phyloP scores from a whole-genome alignment of 108 stramenopile genomes.

The Discostella stelligeroides region DNA sequence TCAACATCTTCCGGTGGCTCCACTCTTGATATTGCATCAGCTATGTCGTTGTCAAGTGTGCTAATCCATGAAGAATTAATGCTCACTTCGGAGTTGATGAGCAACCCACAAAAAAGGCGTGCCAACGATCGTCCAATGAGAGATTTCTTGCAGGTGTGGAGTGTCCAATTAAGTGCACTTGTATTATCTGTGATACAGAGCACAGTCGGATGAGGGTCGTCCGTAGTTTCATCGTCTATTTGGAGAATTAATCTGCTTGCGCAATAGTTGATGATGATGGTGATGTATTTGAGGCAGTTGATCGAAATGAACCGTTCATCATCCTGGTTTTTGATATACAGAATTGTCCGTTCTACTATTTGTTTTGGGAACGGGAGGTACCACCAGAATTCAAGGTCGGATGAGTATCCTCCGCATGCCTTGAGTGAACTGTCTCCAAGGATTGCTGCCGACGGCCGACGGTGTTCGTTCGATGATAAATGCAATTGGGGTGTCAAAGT shows the following conservation, averaged over 20 bases:
- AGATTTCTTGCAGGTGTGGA: slow-evolving; percentile 11
- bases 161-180: slow-evolving; percentile 17
- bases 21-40: slow-evolving; percentile 38
- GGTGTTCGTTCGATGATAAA: slow-evolving; percentile 13
- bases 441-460: slow-evolving; percentile 1
- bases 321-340: not conserved
- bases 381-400: slow-evolving; percentile 11
- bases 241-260: slow-evolving; percentile 7
- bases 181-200: slow-evolving; percentile 14
- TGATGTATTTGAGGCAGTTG: slow-evolving; percentile 20
- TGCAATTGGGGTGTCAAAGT: slow-evolving; percentile 11
- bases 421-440: slow-evolving; percentile 15
- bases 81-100: slow-evolving; percentile 19
- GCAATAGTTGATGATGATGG: slow-evolving; percentile 22
- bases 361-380: slow-evolving; percentile 15
- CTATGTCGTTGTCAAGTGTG: slow-evolving; percentile 13
- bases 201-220: not conserved
- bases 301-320: not conserved
- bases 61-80: slow-evolving; percentile 22
- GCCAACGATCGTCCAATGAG: slow-evolving; percentile 17
- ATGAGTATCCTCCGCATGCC: slow-evolving; percentile 18
- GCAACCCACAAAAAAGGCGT: slow-evolving; percentile 11
- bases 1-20: slow-evolving; percentile 11
- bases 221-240: not conserved
- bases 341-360: not conserved